A percentile compares a stretch with the other conserved stretches of the same genome.
phyloP scores from a whole-genome alignment of 2,329 filamentous ascomycete genomes.

The Microcyclosporella mali region DNA sequence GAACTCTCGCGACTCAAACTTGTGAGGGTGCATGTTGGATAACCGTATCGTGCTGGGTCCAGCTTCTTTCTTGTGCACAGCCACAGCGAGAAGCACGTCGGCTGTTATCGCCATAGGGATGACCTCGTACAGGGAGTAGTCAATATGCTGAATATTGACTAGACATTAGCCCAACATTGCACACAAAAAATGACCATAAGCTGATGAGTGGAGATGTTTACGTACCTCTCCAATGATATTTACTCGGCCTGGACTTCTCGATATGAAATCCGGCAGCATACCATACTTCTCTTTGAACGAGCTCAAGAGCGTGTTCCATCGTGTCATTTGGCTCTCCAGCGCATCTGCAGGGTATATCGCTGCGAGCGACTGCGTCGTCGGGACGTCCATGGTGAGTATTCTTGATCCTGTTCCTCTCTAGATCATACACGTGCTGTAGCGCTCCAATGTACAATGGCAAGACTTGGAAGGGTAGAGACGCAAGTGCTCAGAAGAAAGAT shows the following conservation, averaged over 20 bases:
- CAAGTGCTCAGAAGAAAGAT: too few relatives aligned
- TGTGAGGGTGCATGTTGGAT: constrained; percentile 68
- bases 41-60: constrained; percentile 64
- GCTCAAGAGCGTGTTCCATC: constrained; percentile 69
- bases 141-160: constrained; percentile 61
- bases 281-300: constrained; percentile 67
- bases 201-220: neutral
- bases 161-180: constrained; percentile 2
- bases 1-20: constrained; percentile 72
- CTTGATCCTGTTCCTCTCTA: too few relatives aligned
- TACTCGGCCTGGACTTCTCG: constrained; percentile 86
- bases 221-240: constrained; percentile 87
- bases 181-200: neutral
- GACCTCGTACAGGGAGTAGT: constrained; percentile 95
- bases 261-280: constrained; percentile 68
- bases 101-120: constrained; percentile 92
- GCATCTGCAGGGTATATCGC: constrained; percentile 79
- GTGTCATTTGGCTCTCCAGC: constrained; percentile 57
- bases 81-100: constrained; percentile 82
- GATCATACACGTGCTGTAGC: too few relatives aligned
- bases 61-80: constrained; percentile 46
- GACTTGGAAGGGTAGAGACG: too few relatives aligned
- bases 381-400: constrained; percentile 56
- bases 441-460: too few relatives aligned
- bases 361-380: constrained; percentile 65